Evolutionary conservation across 2,329 filamentous ascomycete species (phyloP).

Genomic region (Curvularia sp.): DNA sequence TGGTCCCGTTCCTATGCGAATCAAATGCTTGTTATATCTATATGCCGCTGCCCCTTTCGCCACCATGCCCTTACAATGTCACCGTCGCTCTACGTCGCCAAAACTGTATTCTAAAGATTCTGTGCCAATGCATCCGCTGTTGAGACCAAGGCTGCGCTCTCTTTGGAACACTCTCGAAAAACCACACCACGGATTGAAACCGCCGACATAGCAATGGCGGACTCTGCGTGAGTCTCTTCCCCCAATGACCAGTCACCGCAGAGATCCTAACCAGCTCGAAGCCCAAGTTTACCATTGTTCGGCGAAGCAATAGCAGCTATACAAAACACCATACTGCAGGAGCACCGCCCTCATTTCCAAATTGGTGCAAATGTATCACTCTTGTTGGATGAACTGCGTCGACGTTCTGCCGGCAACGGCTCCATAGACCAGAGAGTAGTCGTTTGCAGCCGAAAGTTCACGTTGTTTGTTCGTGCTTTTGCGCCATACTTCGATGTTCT

Average conservation of each 20-base stretch:
- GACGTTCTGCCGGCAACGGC: conserved; percentile 14
- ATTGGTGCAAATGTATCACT: conserved; percentile 22
- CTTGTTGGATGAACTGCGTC: conserved; percentile 31
- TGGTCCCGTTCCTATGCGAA: conserved; percentile 7
- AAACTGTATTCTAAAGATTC: conserved; percentile 11
- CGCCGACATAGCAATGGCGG: conserved; percentile 35
- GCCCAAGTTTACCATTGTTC: conserved; percentile 27
- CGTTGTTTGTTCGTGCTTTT: conserved; percentile 32
- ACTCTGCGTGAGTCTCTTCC: conserved; percentile 29
- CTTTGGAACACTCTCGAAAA: conserved; percentile 21
- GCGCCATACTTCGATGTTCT: conserved; percentile 41
- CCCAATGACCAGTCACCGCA: neutral
- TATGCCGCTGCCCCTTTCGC: conserved; percentile 20
- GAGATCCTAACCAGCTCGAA: conserved; percentile 23
- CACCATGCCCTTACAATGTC: conserved; percentile 27
- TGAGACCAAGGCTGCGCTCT: conserved; percentile 22
- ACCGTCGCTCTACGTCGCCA: conserved; percentile 11
- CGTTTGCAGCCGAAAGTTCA: conserved; percentile 29
- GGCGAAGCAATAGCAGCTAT: conserved; percentile 31
- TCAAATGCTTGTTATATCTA: conserved; percentile 22
- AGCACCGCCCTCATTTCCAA: conserved; percentile 25
- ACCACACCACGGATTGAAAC: conserved; percentile 31
- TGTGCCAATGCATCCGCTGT: conserved; percentile 39
- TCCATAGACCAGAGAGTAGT: conserved; percentile 21
- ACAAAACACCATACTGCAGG: conserved; percentile 28